Percentiles rank a stretch among this genome's conserved stretches.
Evolutionary conservation across 768 basidiomycete species (phyloP).

Genomic region (Terana coerulea): DNA sequence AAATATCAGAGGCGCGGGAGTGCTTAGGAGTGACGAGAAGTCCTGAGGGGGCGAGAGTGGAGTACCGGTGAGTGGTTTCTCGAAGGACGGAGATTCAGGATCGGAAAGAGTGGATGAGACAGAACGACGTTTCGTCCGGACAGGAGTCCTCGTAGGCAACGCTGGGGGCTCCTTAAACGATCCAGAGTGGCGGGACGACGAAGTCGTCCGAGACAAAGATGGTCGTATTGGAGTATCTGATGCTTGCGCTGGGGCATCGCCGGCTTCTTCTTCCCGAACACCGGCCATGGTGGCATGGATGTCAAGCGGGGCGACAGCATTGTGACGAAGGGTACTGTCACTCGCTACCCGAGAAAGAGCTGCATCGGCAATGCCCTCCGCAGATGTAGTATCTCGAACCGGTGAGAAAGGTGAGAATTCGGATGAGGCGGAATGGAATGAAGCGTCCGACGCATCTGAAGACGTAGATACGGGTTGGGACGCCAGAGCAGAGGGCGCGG

Average conservation of each 20-base stretch:
- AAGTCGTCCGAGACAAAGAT: constrained; percentile 22
- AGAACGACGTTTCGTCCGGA: constrained; percentile 92
- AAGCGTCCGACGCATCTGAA: constrained; percentile 45
- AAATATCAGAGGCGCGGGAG: constrained; percentile 80
- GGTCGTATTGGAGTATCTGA: constrained; percentile 24
- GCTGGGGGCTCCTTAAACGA: constrained; percentile 43
- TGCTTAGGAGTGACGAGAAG: constrained; percentile 58
- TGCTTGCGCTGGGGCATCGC: constrained; percentile 4
- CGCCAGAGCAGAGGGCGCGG: constrained; percentile 26
- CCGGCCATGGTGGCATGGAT: constrained; percentile 37
- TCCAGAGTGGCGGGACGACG: constrained; percentile 11
- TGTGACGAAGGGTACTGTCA: constrained; percentile 26
- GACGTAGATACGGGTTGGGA: constrained; percentile 34
- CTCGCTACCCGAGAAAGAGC: constrained; percentile 49
- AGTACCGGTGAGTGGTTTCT: constrained; percentile 39
- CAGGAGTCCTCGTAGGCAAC: constrained; percentile 81
- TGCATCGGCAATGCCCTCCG: constrained; percentile 31
- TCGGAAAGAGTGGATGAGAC: constrained; percentile 85
- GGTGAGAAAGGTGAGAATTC: constrained; percentile 49
- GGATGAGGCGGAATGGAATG: constrained; percentile 52
- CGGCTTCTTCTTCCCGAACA: constrained; percentile 49
- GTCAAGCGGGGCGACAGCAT: constrained; percentile 2
- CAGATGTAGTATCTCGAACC: constrained; percentile 59
- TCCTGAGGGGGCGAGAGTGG: constrained; percentile 41
- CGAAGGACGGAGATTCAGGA: constrained; percentile 44